Percentiles rank a stretch among this genome's conserved stretches.
Evolutionary conservation across 768 basidiomycete genomes (phyloP).

Genomic region (Leccinum boreale): DNA sequence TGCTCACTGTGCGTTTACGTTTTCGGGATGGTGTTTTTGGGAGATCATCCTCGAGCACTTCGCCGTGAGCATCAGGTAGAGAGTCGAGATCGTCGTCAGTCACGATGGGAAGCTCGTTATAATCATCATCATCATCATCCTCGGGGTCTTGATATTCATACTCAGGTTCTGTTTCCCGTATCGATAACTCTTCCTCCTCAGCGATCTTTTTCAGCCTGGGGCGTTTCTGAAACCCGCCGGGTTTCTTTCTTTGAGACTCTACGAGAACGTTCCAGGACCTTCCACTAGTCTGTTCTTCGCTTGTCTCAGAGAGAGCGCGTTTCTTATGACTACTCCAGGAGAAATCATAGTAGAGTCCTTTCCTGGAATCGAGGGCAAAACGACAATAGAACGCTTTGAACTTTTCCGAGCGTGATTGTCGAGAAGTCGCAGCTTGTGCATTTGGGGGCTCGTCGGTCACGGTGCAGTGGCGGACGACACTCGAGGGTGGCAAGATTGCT

Average conservation of each 20-base stretch:
- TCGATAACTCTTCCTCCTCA: constrained; percentile 25
- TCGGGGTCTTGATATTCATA: constrained; percentile 22
- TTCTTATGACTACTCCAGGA: constrained; percentile 52
- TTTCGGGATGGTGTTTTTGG: constrained; percentile 55
- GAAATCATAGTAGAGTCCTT: constrained; percentile 62
- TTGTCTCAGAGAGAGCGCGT: constrained; percentile 32
- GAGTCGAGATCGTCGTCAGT: constrained; percentile 20
- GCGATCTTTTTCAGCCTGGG: constrained; percentile 15
- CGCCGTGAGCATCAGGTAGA: constrained; percentile 27
- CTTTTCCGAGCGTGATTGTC: constrained; percentile 10
- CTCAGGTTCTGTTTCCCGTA: constrained; percentile 17
- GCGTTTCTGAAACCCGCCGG: constrained; percentile 16
- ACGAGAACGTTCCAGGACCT: constrained; percentile 45
- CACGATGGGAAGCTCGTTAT: constrained; percentile 18
- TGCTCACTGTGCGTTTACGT: constrained; percentile 39
- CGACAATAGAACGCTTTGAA: constrained; percentile 48
- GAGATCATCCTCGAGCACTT: constrained; percentile 24
- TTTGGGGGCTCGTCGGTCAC: constrained; percentile 35
- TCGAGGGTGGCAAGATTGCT: constrained; percentile 47
- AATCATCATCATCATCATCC: constrained; percentile 11
- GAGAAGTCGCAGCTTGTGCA: constrained; percentile 13
- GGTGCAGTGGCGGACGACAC: constrained; percentile 50
- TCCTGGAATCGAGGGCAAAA: constrained; percentile 53
- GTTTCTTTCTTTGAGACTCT: constrained; percentile 14
- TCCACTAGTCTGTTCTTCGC: constrained; percentile 36